phyloP scores from a whole-genome alignment of 192 early-diverging fungal genomes.

The Rhizophlyctis rosea region DNA sequence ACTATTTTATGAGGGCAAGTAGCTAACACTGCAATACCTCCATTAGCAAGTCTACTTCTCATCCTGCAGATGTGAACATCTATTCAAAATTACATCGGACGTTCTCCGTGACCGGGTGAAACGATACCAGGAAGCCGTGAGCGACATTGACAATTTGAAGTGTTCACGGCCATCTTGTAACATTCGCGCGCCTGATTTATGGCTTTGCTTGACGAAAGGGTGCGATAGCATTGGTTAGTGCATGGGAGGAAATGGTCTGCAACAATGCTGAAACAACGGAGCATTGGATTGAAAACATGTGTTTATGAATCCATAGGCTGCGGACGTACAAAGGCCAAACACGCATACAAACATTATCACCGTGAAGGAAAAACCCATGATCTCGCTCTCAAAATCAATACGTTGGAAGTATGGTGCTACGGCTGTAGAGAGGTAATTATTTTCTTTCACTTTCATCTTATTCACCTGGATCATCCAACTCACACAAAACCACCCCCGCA shows the following conservation, averaged over 20 bases:
- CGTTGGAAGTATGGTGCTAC: conserved; percentile 1
- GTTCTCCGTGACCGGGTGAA: not conserved
- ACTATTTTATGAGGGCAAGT: not conserved
- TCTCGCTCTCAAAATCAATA: not conserved
- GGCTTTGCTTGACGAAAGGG: not conserved
- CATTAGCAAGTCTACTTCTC: not conserved
- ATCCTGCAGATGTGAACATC: not conserved
- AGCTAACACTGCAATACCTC: not conserved
- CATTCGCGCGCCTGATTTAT: not conserved
- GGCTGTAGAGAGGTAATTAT: not conserved
- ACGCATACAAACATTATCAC: not conserved
- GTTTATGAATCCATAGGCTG: too few relatives aligned
- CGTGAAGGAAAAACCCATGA: not conserved
- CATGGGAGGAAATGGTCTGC: too few relatives aligned
- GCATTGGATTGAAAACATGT: too few relatives aligned
- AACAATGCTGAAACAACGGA: too few relatives aligned
- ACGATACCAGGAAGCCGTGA: not conserved
- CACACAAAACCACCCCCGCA: not conserved
- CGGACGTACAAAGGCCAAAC: not conserved
- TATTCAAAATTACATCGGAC: not conserved
- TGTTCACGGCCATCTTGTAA: not conserved
- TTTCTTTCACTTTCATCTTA: not conserved
- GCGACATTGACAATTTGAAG: not conserved
- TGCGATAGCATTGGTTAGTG: not conserved
- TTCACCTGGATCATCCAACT: not conserved